Evolutionary conservation across 306 rosid genomes (phyloP).

Genomic region (Cyamopsis tetragonoloba): DNA sequence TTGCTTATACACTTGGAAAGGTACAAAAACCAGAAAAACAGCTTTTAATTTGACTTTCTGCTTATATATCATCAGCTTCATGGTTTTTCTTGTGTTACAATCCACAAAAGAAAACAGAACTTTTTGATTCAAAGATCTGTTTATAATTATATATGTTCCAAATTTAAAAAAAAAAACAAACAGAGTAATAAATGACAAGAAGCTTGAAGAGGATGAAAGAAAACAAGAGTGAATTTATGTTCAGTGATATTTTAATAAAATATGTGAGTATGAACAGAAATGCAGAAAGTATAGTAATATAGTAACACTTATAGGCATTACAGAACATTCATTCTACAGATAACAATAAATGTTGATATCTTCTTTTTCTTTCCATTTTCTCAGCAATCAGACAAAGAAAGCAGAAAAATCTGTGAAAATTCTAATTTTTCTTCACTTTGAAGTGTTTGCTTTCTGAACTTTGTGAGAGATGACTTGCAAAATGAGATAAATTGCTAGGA

Average conservation of each 20-base stretch:
- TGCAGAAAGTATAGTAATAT: not conserved
- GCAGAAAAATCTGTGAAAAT: not conserved
- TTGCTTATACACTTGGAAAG: constrained; percentile 58
- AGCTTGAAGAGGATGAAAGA: not conserved
- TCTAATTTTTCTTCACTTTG: not conserved
- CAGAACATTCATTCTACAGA: not conserved
- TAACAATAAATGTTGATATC: not conserved
- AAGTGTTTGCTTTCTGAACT: not conserved
- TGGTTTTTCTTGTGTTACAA: not conserved
- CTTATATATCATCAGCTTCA: not conserved
- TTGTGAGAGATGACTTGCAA: constrained; percentile 2
- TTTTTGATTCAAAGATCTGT: not conserved
- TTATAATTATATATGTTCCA: constrained; percentile 2
- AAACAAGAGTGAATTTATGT: not conserved
- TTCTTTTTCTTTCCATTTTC: not conserved
- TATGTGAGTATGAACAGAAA: not conserved
- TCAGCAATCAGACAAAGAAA: not conserved
- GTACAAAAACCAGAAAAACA: too few species aligned
- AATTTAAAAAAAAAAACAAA: not conserved
- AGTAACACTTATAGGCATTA: not conserved
- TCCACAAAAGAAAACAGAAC: not conserved
- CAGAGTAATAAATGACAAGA: not conserved
- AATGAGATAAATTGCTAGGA: not conserved
- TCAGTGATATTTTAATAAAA: not conserved
- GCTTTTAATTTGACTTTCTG: not conserved